Percentiles rank a stretch among this genome's conserved stretches.
These are phyloP conservation scores for Penicillium sp. DNA, from an alignment of 2,329 filamentous ascomycete species.

Conservation along the genomic window DNA sequence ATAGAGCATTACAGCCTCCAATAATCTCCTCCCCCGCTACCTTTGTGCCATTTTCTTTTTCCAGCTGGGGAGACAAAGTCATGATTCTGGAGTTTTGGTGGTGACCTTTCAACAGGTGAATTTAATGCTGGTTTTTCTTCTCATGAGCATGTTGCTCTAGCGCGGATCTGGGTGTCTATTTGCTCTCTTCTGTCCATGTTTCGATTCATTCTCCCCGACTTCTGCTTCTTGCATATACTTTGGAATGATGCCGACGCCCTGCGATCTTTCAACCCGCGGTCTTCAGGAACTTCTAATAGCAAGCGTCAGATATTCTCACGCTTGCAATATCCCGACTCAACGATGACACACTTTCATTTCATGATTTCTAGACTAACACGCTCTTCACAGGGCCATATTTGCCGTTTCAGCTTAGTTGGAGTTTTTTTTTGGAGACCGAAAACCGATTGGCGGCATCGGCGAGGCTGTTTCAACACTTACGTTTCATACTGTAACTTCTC, in stretches of 20 bases:
- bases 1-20: conserved; percentile 31
- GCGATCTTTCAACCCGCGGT: conserved; percentile 10
- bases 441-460: conserved; percentile 18
- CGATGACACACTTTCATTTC: conserved; percentile 16
- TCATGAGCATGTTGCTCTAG: conserved; percentile 19
- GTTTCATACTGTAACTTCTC: conserved; percentile 21
- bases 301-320: not conserved
- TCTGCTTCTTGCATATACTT: conserved; percentile 22
- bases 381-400: conserved; percentile 15
- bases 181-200: conserved; percentile 13
- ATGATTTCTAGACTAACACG: conserved; percentile 25
- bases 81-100: conserved; percentile 42
- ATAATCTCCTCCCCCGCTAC: conserved; percentile 1
- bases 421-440: conserved; percentile 16
- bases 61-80: conserved; percentile 31
- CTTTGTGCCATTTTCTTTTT: conserved; percentile 27
- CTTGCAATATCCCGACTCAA: conserved; percentile 4
- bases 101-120: conserved; percentile 49
- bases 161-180: conserved; percentile 30
- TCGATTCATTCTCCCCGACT: conserved; percentile 8
- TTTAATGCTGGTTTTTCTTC: conserved; percentile 30
- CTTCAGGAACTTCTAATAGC: not conserved
- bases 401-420: conserved; percentile 8
- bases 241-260: conserved; percentile 16
- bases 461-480: conserved; percentile 35